Evolutionary conservation across 306 rosid genomes (phyloP).

Genomic region (Notholithocarpus densiflorus): DNA sequence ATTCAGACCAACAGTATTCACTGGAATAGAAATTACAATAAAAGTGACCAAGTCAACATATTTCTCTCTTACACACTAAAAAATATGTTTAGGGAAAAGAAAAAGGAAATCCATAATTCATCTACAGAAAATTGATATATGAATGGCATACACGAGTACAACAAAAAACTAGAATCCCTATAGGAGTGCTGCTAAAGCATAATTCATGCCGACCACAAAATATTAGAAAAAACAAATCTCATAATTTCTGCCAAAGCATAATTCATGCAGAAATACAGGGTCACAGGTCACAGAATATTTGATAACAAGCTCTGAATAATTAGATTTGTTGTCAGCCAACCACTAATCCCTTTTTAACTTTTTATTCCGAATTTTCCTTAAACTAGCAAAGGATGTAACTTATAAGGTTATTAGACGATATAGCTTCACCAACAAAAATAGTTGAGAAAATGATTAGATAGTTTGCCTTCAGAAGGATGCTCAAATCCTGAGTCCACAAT

Average conservation of each 20-base stretch:
- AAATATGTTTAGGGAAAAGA: too few species aligned
- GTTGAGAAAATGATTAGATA: background rate
- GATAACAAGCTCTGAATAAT: background rate
- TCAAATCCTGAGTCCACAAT: conserved; percentile 98
- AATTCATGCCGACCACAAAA: too few species aligned
- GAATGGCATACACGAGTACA: background rate
- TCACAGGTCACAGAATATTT: background rate
- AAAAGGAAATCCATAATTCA: background rate
- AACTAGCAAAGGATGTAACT: background rate
- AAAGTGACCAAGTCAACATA: background rate
- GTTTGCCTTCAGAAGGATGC: conserved; percentile 98
- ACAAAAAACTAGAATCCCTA: background rate
- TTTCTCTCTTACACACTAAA: background rate
- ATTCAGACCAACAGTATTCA: background rate
- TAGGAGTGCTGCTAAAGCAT: too few species aligned
- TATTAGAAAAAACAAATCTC: too few species aligned
- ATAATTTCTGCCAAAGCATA: background rate
- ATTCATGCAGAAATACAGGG: background rate
- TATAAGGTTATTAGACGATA: background rate
- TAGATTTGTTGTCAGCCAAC: background rate
- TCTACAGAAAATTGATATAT: background rate
- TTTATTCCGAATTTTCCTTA: background rate
- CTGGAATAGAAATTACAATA: background rate
- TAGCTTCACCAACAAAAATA: background rate
- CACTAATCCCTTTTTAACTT: background rate